Evolutionary conservation across 164 flowering plant species (phyloP).

Genomic region (Taxillus chinensis): DNA sequence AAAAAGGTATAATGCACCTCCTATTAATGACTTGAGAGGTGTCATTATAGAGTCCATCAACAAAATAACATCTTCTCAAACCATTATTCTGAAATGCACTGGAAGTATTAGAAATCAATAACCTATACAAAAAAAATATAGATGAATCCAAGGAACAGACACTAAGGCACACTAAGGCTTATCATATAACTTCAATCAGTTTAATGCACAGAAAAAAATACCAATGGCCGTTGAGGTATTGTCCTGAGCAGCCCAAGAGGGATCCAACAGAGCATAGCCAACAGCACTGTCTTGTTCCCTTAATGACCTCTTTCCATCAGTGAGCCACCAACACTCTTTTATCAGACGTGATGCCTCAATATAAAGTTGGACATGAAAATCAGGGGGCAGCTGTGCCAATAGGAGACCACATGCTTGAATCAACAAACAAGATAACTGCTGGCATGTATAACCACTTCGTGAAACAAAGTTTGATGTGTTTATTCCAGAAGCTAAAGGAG

Average conservation of each 20-base stretch:
- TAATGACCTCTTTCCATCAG: conserved; percentile 68
- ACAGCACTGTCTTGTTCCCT: conserved; percentile 87
- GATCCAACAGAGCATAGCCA: conserved; percentile 88
- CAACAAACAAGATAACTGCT: conserved; percentile 81
- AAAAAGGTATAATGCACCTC: too few species aligned
- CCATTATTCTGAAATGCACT: too few species aligned
- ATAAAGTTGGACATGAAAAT: conserved; percentile 82
- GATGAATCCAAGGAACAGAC: too few species aligned
- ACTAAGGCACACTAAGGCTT: too few species aligned
- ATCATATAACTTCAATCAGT: too few species aligned
- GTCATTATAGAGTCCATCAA: too few species aligned
- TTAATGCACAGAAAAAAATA: conserved; percentile 16
- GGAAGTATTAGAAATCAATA: too few species aligned
- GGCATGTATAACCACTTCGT: conserved; percentile 83
- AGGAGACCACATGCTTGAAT: conserved; percentile 97
- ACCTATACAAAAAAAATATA: too few species aligned
- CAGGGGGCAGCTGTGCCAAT: conserved; percentile 90
- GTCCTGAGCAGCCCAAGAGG: conserved; percentile 97
- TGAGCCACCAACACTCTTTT: conserved; percentile 93
- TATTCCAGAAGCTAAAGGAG: conserved; percentile 57
- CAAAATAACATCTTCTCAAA: too few species aligned
- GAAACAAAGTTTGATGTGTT: conserved; percentile 69
- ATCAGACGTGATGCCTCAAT: conserved; percentile 71
- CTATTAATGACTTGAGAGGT: too few species aligned
- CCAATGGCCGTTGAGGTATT: conserved; percentile 97